A percentile compares a stretch with the other conserved stretches of the same genome.
Evolutionary conservation across 345 rosid genomes (phyloP).

Genomic region (Gossypium anomalum): DNA sequence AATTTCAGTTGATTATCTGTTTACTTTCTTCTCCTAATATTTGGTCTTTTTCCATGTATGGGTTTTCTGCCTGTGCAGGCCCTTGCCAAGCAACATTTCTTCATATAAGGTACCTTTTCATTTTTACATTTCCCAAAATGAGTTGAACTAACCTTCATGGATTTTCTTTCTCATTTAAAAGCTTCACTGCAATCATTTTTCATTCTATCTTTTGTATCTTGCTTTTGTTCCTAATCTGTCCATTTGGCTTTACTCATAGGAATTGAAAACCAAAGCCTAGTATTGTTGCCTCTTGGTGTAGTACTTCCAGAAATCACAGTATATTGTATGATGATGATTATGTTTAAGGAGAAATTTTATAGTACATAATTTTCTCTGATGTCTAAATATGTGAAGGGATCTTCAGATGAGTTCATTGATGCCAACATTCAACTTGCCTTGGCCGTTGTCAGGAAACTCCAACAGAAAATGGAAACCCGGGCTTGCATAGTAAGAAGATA

Average conservation of each 20-base stretch:
- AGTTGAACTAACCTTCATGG: background rate
- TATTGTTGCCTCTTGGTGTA: background rate
- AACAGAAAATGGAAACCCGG: conserved; percentile 59
- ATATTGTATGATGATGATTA: background rate
- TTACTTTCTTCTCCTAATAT: background rate
- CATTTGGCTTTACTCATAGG: background rate
- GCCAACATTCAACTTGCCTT: conserved; percentile 89
- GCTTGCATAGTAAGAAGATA: conserved; percentile 69
- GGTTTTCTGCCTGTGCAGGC: conserved; percentile 43
- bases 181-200: background rate
- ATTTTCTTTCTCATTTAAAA: background rate
- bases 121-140: conserved; percentile 1
- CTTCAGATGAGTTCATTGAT: conserved; percentile 92
- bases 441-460: conserved; percentile 72
- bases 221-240: background rate
- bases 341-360: background rate
- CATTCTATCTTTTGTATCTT: background rate
- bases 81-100: conserved; percentile 79
- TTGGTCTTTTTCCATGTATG: background rate
- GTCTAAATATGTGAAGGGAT: conserved; percentile 68
- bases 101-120: conserved; percentile 70
- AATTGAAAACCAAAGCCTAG: background rate
- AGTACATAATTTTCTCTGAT: conserved; percentile 27
- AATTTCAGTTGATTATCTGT: background rate
- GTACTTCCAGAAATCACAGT: background rate